phyloP scores from a whole-genome alignment of 345 rosid genomes.

The Boechera retrofracta region DNA sequence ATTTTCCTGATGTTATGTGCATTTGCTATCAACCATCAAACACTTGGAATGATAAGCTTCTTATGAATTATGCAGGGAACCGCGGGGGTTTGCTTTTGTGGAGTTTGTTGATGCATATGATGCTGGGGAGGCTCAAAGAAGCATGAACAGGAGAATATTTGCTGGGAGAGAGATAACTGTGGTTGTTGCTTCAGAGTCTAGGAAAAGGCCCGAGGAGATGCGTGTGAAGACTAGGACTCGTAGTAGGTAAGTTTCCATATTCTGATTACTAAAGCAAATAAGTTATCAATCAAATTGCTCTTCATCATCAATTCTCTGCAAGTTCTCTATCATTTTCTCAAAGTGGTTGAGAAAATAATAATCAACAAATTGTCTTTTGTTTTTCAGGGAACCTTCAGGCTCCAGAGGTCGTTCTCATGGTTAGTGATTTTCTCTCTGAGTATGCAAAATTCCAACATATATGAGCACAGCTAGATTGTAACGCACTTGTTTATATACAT shows the following conservation, averaged over 20 bases:
- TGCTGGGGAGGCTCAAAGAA: conserved; percentile 86
- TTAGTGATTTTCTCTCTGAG: conserved; percentile 41
- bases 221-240: conserved; percentile 67
- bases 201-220: conserved; percentile 99
- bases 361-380: conserved; percentile 21
- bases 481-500: not conserved
- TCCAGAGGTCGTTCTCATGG: conserved; percentile 74
- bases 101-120: conserved; percentile 92
- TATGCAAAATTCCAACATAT: not conserved
- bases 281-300: not conserved
- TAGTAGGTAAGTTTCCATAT: conserved; percentile 50
- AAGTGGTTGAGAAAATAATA: not conserved
- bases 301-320: not conserved
- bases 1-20: conserved; percentile 14
- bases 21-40: conserved; percentile 28
- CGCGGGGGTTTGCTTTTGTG: conserved; percentile 98
- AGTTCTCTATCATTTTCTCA: not conserved
- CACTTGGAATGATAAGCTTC: conserved; percentile 36
- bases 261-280: not conserved
- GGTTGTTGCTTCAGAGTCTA: conserved; percentile 84
- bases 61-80: conserved; percentile 60
- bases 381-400: conserved; percentile 70
- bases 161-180: conserved; percentile 92
- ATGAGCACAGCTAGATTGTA: not conserved
- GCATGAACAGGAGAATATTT: conserved; percentile 84